Conservation (phyloP, 2,329 filamentous ascomycete species). For the Aspergillus persii region DNA sequence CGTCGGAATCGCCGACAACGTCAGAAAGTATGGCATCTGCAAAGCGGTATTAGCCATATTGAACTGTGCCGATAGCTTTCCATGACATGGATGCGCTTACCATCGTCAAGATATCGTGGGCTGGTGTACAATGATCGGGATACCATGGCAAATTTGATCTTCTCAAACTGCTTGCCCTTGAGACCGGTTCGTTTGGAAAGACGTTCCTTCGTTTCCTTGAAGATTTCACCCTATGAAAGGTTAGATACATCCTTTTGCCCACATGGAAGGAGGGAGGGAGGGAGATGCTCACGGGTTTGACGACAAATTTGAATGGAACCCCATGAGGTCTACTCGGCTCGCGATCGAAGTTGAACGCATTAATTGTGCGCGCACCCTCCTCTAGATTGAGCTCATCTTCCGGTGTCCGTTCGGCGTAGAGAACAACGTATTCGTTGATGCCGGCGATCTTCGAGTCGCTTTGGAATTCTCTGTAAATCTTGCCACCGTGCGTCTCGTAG, state of each 20-base stretch:
- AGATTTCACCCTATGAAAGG: conserved; percentile 67
- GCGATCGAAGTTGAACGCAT: conserved; percentile 88
- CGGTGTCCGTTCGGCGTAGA: conserved; percentile 79
- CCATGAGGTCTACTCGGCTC: conserved; percentile 82
- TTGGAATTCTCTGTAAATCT: conserved; percentile 75
- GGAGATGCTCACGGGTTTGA: conserved; percentile 66
- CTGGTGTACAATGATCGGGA: conserved; percentile 69
- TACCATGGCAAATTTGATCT: conserved; percentile 92
- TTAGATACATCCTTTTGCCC: conserved; percentile 11
- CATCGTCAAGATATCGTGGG: conserved; percentile 80
- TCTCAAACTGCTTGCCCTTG: conserved; percentile 97
- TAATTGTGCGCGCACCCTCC: conserved; percentile 67
- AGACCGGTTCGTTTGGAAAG: conserved; percentile 88
- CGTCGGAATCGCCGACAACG: conserved; percentile 73
- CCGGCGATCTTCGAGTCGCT: conserved; percentile 71
- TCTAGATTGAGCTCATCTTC: conserved; percentile 63
- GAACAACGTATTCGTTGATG: conserved; percentile 78
- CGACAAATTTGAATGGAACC: conserved; percentile 83
- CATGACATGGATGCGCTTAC: conserved; percentile 52
- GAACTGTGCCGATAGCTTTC: neutral
- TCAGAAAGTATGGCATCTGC: conserved; percentile 48
- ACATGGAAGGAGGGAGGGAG: neutral
- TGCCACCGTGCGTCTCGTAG: conserved; percentile 78
- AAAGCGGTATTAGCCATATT: conserved; percentile 9
- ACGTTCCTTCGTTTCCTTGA: conserved; percentile 91